Percentiles rank a stretch among this genome's conserved stretches.
phyloP scores from a whole-genome alignment of 352 stramenopile species.

The Phytophthora europaea region DNA sequence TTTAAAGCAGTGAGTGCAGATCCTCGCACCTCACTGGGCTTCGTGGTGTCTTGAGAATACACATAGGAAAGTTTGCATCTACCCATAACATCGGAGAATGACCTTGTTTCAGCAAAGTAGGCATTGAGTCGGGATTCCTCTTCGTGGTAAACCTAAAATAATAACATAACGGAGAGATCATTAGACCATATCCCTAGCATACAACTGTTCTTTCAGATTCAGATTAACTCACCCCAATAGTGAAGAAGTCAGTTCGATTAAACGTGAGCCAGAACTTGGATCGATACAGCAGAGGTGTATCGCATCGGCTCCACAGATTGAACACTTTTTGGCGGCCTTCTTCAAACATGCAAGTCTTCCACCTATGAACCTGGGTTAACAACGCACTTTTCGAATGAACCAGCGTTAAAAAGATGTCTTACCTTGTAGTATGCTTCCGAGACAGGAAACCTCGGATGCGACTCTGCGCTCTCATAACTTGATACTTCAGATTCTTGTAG shows the following conservation, averaged over 20 bases:
- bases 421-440: slow-evolving; percentile 70
- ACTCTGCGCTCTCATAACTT: slow-evolving; percentile 76
- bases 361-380: slow-evolving; percentile 41
- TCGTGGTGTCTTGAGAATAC: slow-evolving; percentile 6
- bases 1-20: slow-evolving; percentile 25
- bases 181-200: background rate
- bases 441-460: slow-evolving; percentile 67
- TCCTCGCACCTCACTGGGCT: slow-evolving; percentile 17
- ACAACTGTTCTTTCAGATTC: background rate
- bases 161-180: background rate
- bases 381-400: background rate
- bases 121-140: slow-evolving; percentile 55
- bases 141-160: slow-evolving; percentile 66
- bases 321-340: slow-evolving; percentile 69
- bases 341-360: slow-evolving; percentile 71
- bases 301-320: slow-evolving; percentile 70
- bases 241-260: slow-evolving; percentile 79
- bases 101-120: slow-evolving; percentile 19
- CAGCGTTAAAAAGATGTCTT: background rate
- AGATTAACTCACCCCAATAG: slow-evolving; percentile 63
- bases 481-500: slow-evolving; percentile 70
- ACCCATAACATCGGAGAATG: slow-evolving; percentile 1
- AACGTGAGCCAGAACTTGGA: slow-evolving; percentile 90
- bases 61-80: slow-evolving; percentile 10
- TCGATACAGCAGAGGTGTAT: slow-evolving; percentile 74